Evolutionary conservation across 768 basidiomycete genomes (phyloP), one percentile per base, ranked within the genome.

Genomic region (Phylloporus rhodoxanthus): DNA sequence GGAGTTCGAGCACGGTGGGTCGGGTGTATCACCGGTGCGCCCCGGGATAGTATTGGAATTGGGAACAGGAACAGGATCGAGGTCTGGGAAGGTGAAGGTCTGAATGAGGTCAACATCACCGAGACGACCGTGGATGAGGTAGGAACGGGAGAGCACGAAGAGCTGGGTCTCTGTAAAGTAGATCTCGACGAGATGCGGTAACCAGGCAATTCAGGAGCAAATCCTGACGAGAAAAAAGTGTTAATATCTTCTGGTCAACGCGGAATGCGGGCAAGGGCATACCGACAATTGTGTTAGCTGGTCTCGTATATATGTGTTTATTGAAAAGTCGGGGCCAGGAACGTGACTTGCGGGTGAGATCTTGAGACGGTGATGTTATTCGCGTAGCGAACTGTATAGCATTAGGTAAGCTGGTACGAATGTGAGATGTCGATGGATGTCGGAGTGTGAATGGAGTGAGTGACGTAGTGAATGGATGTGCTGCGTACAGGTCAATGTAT

Each of bases 41-140:
- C 38, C 23, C 1, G 13, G 38, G 23, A 15, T 7, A 2, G 38
- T 39, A 5, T 14, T 41, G 25, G 25, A 19, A 25, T 2, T 8
- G 4, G n/a, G n/a, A n/a, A n/a, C n/a, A n/a, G 40, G 28, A 15
- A 20, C 14, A 8, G 37, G 8, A 5, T 45, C 47, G 39, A 17
- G n/a, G 10, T 57, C 55, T 21, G 60, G 61, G 21, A 61, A 8
- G n/a, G 58, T 13, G 25, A 60, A 63, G 3, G 37, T 52, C 37
- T 63, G 60, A 23, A 63, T 33, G 39, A 61, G 43, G 43, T 61
- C 60, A 10, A 54, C 41, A 1, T 47, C 19, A 17, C 50, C 52
- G 19, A 52, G 2, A 5, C 40, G 10, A 1, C 45, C 50, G n/a
- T 51, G 52, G 19, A 50, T 48, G 52, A 63, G 54, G 9, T 48